Evolutionary conservation across 495 filamentous ascomycete genomes (phyloP), one percentile per base, ranked within the genome.

Genomic region (Schizothecium vesticola): DNA sequence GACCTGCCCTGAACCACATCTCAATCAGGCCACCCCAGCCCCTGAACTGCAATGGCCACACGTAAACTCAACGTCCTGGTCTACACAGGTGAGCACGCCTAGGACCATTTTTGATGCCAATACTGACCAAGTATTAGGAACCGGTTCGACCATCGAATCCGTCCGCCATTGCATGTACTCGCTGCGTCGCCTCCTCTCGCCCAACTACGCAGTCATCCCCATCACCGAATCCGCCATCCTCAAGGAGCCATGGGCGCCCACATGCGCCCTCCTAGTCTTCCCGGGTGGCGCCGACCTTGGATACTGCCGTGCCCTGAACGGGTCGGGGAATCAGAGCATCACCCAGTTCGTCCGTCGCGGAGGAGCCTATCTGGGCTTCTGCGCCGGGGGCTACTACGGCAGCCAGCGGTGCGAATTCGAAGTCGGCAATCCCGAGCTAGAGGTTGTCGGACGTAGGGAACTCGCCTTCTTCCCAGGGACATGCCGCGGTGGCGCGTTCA

Each of bases 381-480:
- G 95, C 74, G 96, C 96, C 51, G 95, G 95, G 12, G 95, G 91
- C 6, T 99, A 98, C 79, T 99, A 97, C 73, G 96, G 91, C 4
- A 87, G 82, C 67, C 80, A 84, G 62, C 81, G 82, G 63, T 97
- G 94, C 73, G 96, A 98, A 73, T 99, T 97, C 66, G 94, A 97
- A 78, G 88, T 94, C 2, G 92, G 92, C 3, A 87, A 95, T 74
- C 85, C 86, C 69, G 84, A 85, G 28, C 83, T 97, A 79, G 91
- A 96, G 74, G 95, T 99, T 2, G 81, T 96, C 61, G 96, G 95
- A 0, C 86, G 87, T 63, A 85, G 95, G 56, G 96, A 99, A 76
- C 81, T 99, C 60, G 88, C 81, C 0, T 97, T 99, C 80, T 99
- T 90, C 77, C 92, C 92, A 0, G 93, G 92, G 0, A 89, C 79